Percentiles rank a stretch among this genome's conserved stretches.
Conservation (phyloP, 805 yeast species). For the Lipomyces sp. region DNA sequence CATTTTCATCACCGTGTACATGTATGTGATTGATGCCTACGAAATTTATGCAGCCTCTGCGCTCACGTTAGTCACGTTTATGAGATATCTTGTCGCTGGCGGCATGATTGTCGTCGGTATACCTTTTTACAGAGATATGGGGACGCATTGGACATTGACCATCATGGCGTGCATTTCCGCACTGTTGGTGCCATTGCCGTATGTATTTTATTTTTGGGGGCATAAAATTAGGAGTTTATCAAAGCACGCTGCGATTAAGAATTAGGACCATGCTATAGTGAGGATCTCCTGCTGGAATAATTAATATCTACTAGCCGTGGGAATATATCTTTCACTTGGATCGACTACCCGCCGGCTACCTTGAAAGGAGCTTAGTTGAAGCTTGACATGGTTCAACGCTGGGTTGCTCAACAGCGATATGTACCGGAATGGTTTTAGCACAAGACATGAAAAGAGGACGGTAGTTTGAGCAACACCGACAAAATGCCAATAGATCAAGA, state of each 20-base stretch:
- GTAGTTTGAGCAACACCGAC: no score
- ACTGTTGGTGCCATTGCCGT: slow-evolving; percentile 54
- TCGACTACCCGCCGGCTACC: no score
- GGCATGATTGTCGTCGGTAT: slow-evolving; percentile 52
- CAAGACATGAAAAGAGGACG: no score
- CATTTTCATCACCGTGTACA: slow-evolving; percentile 43
- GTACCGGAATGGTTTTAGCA: no score
- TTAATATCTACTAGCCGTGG: no score
- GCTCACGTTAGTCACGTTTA: slow-evolving; percentile 69
- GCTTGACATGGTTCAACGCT: no score
- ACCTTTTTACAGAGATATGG: slow-evolving; percentile 51
- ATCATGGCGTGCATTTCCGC: slow-evolving; percentile 22
- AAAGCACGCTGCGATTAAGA: slow-evolving; percentile 19
- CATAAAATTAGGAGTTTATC: slow-evolving; percentile 38
- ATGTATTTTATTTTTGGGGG: slow-evolving; percentile 52
- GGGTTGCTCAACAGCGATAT: no score
- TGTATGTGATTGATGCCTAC: slow-evolving; percentile 44
- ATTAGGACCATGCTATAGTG: background rate
- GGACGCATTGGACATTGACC: slow-evolving; percentile 45
- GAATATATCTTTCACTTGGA: no score
- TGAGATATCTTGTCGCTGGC: slow-evolving; percentile 52
- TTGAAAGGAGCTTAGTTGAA: no score
- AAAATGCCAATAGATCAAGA: no score
- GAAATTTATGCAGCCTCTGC: slow-evolving; percentile 66
- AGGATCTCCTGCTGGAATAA: no score